Conservation (phyloP, 371 early-diverging fungal species). For the Rhizopus microsporus region DNA sequence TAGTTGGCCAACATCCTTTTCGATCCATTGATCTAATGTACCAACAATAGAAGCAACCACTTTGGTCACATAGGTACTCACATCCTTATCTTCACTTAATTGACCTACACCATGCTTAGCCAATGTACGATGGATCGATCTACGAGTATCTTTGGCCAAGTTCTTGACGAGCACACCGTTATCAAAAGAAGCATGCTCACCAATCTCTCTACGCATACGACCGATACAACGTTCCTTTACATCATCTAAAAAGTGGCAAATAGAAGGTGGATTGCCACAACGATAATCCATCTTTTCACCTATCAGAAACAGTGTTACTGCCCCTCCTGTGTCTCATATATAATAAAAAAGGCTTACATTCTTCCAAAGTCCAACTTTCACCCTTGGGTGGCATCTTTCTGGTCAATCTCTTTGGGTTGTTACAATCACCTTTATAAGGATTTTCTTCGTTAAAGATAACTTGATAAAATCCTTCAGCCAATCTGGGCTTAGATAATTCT, state of each 20-base stretch:
- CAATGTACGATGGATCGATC: conserved; percentile 31
- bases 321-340: neutral
- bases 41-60: conserved; percentile 30
- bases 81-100: conserved; percentile 29
- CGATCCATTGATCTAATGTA: conserved; percentile 36
- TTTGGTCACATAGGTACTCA: conserved; percentile 28
- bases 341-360: conserved; percentile 42
- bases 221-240: conserved; percentile 45
- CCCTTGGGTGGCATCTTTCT: conserved; percentile 57
- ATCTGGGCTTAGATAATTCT: conserved; percentile 25
- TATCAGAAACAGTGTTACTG: conserved; percentile 2
- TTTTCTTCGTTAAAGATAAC: conserved; percentile 61
- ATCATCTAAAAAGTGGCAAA: conserved; percentile 59
- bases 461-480: conserved; percentile 45
- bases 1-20: conserved; percentile 34
- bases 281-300: conserved; percentile 61
- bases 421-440: conserved; percentile 68
- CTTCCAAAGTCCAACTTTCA: conserved; percentile 57
- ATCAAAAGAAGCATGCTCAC: conserved; percentile 35
- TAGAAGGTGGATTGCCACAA: conserved; percentile 71
- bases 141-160: conserved; percentile 31
- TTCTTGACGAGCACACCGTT: conserved; percentile 37
- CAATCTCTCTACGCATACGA: conserved; percentile 39
- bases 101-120: conserved; percentile 38
- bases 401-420: conserved; percentile 51